Evolutionary conservation across 495 filamentous ascomycete genomes (phyloP), one percentile per base, ranked within the genome.

Genomic region (Tuber magnatum): DNA sequence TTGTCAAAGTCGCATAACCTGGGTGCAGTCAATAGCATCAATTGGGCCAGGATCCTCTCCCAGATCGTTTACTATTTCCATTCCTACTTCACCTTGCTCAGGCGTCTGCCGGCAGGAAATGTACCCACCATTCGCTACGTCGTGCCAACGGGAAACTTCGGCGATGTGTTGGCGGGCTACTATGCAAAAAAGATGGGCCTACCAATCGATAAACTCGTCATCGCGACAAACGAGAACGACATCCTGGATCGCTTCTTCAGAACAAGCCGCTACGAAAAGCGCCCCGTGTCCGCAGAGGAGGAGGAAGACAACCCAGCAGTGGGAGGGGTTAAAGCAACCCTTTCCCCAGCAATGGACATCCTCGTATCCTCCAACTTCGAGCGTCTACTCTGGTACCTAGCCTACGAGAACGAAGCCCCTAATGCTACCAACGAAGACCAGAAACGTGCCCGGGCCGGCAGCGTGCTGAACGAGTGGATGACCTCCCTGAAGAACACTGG

Each of bases 281-380:
- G 92, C 41, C 84, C 89, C 2, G 86, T 88, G 28, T 84, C 87
- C 56, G 88, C 88, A 72, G 69, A 77, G 10, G 86, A 85, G 38
- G 88, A 88, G 0, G 84, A 88, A 76, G 89, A 88, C 32, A 90
- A 89, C 10, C 76, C 91, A 35, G 81, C 80, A 7, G 85, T 84
- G 44, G 90, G 87, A 51, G 92, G 91, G 69, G 91, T 93, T 72
- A 93, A 92, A 84, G 94, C 95, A 83, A 97, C 95, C 0, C 86
- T 93, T 51, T 91, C 88, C 72, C 94, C 95, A 0, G 95, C 95
- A 32, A 99, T 99, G 95, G 95, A 98, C 83, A 97, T 97, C 73
- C 87, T 98, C 20, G 93, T 97, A 48, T 92, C 89, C 73, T 93
- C 91, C 83, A 99, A 99, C 86, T 97, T 99, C 83, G 95, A 99